Conservation (phyloP, 768 basidiomycete species). For the Lactarius indigo region DNA sequence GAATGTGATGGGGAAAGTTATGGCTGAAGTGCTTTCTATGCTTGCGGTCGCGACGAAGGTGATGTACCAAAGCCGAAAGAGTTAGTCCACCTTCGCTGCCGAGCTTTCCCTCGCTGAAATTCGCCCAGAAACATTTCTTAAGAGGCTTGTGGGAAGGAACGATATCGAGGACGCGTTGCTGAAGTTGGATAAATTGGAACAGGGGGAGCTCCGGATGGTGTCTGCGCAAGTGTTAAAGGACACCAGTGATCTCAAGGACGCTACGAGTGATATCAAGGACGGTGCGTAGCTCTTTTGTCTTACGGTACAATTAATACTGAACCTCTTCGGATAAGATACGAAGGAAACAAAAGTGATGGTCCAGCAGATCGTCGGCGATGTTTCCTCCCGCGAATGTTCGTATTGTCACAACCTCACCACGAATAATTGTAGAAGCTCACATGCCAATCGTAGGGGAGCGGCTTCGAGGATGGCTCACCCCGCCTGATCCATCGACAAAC, state of each 20-base stretch:
- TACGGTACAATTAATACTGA: neutral
- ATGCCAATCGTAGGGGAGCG: neutral
- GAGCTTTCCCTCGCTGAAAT: neutral
- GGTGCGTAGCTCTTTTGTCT: neutral
- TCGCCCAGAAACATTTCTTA: neutral
- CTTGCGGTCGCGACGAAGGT: neutral
- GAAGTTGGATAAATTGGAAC: neutral
- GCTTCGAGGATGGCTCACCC: neutral
- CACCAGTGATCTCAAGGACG: neutral
- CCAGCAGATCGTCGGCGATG: neutral
- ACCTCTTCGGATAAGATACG: neutral
- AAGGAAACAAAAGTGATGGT: neutral
- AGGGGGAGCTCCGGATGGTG: neutral
- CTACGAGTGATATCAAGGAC: neutral
- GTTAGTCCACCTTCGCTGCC: neutral
- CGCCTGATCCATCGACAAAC: neutral
- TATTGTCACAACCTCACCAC: neutral
- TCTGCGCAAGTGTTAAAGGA: neutral
- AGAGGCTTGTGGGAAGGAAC: neutral
- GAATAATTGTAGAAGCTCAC: neutral
- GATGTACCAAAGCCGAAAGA: neutral
- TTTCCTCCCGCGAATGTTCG: neutral
- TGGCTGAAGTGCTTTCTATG: neutral
- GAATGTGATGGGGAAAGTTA: neutral
- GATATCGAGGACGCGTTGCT: neutral